phyloP scores from a whole-genome alignment of 2,329 filamentous ascomycete species.

The Leptographium radiaticola region DNA sequence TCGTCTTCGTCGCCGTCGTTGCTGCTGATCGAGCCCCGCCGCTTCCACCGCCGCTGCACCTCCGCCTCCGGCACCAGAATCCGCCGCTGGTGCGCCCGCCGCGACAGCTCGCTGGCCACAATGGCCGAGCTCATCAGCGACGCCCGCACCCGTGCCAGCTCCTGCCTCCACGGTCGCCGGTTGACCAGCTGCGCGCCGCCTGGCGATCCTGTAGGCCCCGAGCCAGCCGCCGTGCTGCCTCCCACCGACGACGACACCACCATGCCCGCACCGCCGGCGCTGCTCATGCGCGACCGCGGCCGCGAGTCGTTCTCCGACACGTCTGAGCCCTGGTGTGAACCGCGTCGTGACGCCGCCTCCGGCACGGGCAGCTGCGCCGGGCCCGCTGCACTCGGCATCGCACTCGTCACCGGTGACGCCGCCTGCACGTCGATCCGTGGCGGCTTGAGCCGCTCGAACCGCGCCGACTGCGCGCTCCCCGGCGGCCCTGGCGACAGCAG shows the following conservation, averaged over 20 bases:
- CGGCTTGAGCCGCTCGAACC: slow-evolving; percentile 35
- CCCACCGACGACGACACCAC: not conserved
- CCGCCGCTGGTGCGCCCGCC: slow-evolving; percentile 42
- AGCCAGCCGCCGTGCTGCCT: not conserved
- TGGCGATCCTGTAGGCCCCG: too few relatives aligned
- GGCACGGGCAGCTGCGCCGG: not conserved
- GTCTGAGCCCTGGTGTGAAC: not conserved
- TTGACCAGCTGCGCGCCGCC: slow-evolving; percentile 9
- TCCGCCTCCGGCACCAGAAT: slow-evolving; percentile 20
- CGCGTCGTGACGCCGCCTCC: slow-evolving; percentile 12
- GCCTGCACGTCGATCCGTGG: slow-evolving; percentile 33
- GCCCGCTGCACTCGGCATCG: slow-evolving; percentile 6
- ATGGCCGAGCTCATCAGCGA: slow-evolving; percentile 76
- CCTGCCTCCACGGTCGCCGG: slow-evolving; percentile 35
- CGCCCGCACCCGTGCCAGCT: slow-evolving; percentile 66
- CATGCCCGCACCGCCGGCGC: not conserved
- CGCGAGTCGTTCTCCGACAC: slow-evolving; percentile 5
- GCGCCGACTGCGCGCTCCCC: slow-evolving; percentile 27
- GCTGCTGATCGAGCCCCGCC: not conserved
- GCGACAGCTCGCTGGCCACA: slow-evolving; percentile 70
- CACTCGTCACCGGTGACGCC: slow-evolving; percentile 24
- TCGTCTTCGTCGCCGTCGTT: slow-evolving; percentile 1
- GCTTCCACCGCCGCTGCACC: not conserved
- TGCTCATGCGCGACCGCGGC: not conserved
- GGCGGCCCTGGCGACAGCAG: slow-evolving; percentile 13